Base-by-base conservation (phyloP, 495 filamentous ascomycete genomes). In the Penicillium cataractarum region DNA sequence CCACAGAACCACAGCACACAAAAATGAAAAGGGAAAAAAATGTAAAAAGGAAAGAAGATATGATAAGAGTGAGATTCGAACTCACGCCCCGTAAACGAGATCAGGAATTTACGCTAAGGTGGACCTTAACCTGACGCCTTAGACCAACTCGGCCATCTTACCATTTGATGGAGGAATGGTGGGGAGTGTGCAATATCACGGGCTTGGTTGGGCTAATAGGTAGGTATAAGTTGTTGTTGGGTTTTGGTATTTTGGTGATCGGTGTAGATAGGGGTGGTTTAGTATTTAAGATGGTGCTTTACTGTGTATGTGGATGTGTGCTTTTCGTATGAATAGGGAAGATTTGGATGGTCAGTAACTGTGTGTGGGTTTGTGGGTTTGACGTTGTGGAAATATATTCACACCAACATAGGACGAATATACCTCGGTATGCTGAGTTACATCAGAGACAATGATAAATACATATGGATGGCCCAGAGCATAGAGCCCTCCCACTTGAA, bases 31-130 rank as follows among this genome's bases (percentile, higher is more conserved):
- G 15, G 6, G 21, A n/a, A 17, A 29, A 32, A 21, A 55, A 58
- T 17, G 2, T 4, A 12, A 61, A 65, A 68, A 62, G 57, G 12
- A 57, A 73, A 69, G 69, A 62, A 56, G 13, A 55, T 15, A 65
- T 78, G 76, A 77, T 71, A 77, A 77, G 74, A 77, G 76, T 77
- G 76, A 71, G 76, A 77, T 77, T 78, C 71, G 76, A 78, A 78
- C 75, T 70, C 75, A 76, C 74, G 75, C 74, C 74, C 55, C 59
- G 53, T 58, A 62, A 62, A 40, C 53, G 59, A 65, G 63, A 65
- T 55, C 54, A 57, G 63, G 63, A 67, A 61, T 57, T 60, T 46
- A 12, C 54, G 66, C 63, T 62, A 68, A 72, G 70, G 70, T 72
- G 54, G 57, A 71, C 71, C 71, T 74, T 70, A 74, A 74, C 71